These are phyloP conservation scores for Ambrosia hybrid DNA, from an alignment of 140 eudicot species.

Conservation along the genomic window DNA sequence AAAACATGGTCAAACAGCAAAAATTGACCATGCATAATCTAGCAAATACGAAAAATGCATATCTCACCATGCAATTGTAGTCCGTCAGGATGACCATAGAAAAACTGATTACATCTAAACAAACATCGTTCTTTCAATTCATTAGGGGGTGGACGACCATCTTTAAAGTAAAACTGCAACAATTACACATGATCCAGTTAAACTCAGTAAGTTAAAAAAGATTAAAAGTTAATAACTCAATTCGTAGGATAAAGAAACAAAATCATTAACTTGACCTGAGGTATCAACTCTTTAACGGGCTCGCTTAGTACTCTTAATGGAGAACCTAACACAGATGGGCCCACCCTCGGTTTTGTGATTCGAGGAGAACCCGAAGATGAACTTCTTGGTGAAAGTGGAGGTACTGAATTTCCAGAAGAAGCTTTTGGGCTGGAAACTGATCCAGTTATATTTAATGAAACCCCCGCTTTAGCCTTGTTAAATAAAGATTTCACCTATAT, in stretches of 20 bases:
- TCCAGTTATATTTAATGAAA: conserved; percentile 50
- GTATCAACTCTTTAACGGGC: conserved; percentile 79
- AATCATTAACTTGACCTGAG: conserved; percentile 54
- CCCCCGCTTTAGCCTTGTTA: conserved; percentile 74
- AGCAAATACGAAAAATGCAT: background rate
- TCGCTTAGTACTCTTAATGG: conserved; percentile 77
- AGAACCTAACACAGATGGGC: conserved; percentile 77
- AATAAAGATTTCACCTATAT: conserved; percentile 79
- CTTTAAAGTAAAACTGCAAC: conserved; percentile 61
- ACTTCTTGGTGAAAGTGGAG: conserved; percentile 98
- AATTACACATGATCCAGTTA: conserved; percentile 17
- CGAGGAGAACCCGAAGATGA: conserved; percentile 88
- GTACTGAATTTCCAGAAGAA: conserved; percentile 54
- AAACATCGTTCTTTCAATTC: conserved; percentile 53
- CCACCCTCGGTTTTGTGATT: conserved; percentile 60
- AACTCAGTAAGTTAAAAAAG: background rate
- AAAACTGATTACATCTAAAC: conserved; percentile 48
- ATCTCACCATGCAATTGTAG: conserved; percentile 57
- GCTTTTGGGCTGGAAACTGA: conserved; percentile 61
- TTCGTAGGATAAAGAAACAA: background rate
- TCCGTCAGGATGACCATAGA: conserved; percentile 52
- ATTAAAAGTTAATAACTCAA: background rate
- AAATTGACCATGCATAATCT: conserved; percentile 11
- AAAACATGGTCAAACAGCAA: conserved; percentile 16
- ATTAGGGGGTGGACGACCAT: conserved; percentile 68